Evolutionary conservation across 306 rosid species (phyloP).

Genomic region (Rubus idaeus): DNA sequence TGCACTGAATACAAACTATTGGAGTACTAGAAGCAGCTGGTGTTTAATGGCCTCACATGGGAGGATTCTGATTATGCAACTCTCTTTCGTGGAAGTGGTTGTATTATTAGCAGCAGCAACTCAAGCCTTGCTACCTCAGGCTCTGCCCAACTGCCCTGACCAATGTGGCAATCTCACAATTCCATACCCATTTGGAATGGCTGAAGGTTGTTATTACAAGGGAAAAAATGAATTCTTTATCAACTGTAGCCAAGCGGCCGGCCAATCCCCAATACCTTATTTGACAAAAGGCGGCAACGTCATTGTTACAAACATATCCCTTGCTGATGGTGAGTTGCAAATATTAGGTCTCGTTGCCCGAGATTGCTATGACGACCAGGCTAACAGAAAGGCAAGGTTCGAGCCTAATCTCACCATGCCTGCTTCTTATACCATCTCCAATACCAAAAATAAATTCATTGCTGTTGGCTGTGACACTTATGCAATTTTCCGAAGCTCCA

Average conservation of each 20-base stretch:
- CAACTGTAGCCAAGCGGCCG: background rate
- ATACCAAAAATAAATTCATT: background rate
- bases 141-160: background rate
- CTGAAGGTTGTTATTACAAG: background rate
- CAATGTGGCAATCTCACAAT: slow-evolving; percentile 1
- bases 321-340: slow-evolving; percentile 5
- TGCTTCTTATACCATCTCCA: background rate
- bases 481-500: background rate
- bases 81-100: background rate
- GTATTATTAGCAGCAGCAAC: background rate
- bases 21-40: too few species aligned
- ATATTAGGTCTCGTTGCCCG: background rate
- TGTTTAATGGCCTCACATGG: background rate
- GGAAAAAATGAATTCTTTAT: background rate
- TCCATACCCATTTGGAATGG: slow-evolving; percentile 2
- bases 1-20: too few species aligned
- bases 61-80: background rate
- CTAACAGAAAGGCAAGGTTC: background rate
- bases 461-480: background rate
- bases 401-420: background rate
- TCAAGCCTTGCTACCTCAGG: background rate
- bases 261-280: background rate
- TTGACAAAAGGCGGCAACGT: background rate
- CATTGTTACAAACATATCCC: slow-evolving; percentile 5
- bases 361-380: background rate